Conservation (phyloP, 108 stramenopile genomes). For the Epipyxis sp. region DNA sequence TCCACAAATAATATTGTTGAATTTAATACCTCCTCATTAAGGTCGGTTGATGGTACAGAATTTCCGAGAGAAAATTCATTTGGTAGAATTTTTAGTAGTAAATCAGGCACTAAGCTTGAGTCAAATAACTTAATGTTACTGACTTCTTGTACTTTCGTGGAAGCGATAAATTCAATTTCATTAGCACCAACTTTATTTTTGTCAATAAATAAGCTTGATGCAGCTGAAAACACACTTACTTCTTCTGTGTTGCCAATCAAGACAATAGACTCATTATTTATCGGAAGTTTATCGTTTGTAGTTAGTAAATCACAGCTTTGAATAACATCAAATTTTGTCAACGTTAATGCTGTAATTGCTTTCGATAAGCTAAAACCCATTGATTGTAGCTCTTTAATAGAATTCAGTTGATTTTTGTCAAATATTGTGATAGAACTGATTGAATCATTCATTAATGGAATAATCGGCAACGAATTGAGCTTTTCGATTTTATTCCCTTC, state of each 20-base stretch:
- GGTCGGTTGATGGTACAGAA: neutral
- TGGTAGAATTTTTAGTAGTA: neutral
- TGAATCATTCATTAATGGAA: neutral
- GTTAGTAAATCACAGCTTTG: neutral
- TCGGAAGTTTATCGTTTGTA: neutral
- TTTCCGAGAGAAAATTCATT: neutral
- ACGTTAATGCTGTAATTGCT: neutral
- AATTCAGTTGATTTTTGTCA: neutral
- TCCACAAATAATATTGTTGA: neutral
- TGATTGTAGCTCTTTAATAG: neutral
- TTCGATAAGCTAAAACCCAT: conserved; percentile 20
- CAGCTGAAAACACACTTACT: neutral
- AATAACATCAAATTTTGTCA: neutral
- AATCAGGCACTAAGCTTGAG: neutral
- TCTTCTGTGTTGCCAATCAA: neutral
- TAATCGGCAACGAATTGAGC: conserved; percentile 30
- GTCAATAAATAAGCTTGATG: neutral
- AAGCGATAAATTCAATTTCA: conserved; percentile 5
- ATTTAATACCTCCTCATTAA: neutral
- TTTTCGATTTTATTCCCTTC: neutral
- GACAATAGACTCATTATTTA: neutral
- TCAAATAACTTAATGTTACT: neutral
- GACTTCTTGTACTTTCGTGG: neutral
- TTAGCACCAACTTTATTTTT: neutral
- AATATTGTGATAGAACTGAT: neutral